phyloP scores from a whole-genome alignment of 306 rosid genomes.

The Sophora flavescens region DNA sequence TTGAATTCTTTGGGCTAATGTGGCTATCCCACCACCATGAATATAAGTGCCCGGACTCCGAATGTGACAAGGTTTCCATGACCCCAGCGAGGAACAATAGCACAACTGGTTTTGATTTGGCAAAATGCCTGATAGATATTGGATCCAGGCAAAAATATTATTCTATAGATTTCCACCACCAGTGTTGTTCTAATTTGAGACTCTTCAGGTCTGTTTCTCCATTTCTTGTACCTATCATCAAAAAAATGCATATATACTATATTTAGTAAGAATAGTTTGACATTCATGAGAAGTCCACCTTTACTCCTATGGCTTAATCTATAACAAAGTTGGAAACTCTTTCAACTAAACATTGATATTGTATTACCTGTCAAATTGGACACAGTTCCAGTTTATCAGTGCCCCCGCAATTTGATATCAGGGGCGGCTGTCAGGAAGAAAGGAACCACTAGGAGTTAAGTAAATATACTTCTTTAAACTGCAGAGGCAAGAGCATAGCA shows the following conservation, averaged over 20 bases:
- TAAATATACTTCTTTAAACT: not conserved
- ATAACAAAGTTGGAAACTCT: constrained; percentile 36
- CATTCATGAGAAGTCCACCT: constrained; percentile 31
- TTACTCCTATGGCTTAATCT: constrained; percentile 11
- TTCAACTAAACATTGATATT: not conserved
- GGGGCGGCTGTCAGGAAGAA: constrained; percentile 35
- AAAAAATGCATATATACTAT: constrained; percentile 12
- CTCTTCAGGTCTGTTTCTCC: constrained; percentile 39
- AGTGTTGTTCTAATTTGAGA: constrained; percentile 36
- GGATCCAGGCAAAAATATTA: constrained; percentile 66
- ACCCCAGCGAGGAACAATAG: constrained; percentile 56
- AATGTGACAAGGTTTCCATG: constrained; percentile 78
- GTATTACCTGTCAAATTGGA: constrained; percentile 50
- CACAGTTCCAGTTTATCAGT: constrained; percentile 36
- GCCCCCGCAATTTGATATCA: constrained; percentile 41
- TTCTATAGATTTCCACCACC: constrained; percentile 37
- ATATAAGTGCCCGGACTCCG: constrained; percentile 84
- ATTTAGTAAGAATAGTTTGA: constrained; percentile 24
- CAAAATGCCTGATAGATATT: constrained; percentile 51
- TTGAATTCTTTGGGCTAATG: constrained; percentile 86
- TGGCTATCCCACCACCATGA: constrained; percentile 99
- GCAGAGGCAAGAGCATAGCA: constrained; percentile 35
- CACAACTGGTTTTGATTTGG: constrained; percentile 57
- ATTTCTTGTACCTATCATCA: constrained; percentile 50
- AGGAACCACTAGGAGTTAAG: constrained; percentile 22